Evolutionary conservation across 768 basidiomycete species (phyloP).

Genomic region (Suillus variegatus): DNA sequence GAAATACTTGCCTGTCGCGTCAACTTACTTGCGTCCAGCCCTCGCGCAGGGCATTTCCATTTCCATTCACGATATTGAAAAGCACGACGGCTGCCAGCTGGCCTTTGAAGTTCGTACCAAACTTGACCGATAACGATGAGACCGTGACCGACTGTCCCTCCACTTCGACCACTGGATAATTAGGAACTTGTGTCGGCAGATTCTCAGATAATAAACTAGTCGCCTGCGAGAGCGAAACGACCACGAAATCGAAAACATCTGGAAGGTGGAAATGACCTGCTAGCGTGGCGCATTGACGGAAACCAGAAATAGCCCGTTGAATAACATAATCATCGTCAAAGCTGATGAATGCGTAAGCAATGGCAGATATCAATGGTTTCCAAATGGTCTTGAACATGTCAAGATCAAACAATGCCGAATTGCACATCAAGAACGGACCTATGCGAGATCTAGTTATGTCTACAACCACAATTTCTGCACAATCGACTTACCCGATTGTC

Average conservation of each 20-base stretch:
- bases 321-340: conserved; percentile 98
- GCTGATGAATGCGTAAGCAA: conserved; percentile 93
- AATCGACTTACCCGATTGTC: conserved; percentile 64
- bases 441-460: conserved; percentile 33
- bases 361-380: conserved; percentile 91
- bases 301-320: conserved; percentile 93
- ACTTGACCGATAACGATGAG: conserved; percentile 87
- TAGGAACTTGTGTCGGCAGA: conserved; percentile 69
- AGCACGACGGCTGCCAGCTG: conserved; percentile 96
- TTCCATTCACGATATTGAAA: conserved; percentile 97
- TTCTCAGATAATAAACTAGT: conserved; percentile 83
- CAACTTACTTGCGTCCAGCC: conserved; percentile 85
- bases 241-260: conserved; percentile 96
- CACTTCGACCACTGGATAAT: conserved; percentile 86
- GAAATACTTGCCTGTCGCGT: not conserved
- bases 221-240: conserved; percentile 88
- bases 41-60: conserved; percentile 90
- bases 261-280: conserved; percentile 88
- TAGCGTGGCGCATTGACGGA: conserved; percentile 92
- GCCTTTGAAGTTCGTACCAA: conserved; percentile 93
- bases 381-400: conserved; percentile 95
- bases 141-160: conserved; percentile 90
- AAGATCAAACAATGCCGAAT: conserved; percentile 78
- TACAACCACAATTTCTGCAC: conserved; percentile 37
- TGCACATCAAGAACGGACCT: conserved; percentile 62